A percentile compares a stretch with the other conserved stretches of the same genome.
Conservation (phyloP, 2,329 filamentous ascomycete species). For the Monascus ruber region DNA sequence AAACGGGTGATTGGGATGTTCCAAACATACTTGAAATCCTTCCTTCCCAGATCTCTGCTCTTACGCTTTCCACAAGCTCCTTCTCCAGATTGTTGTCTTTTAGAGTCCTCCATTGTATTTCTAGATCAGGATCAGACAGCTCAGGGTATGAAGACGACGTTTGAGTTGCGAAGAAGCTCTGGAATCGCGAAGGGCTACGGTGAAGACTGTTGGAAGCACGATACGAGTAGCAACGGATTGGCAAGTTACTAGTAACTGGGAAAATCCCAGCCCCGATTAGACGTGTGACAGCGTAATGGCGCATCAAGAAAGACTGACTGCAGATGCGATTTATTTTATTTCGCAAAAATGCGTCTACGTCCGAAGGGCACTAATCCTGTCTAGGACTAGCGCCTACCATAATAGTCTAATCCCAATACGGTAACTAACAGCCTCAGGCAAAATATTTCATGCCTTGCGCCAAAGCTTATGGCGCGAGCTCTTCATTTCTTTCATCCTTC, state of each 20-base stretch:
- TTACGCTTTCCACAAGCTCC: slow-evolving; percentile 38
- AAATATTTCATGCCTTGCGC: too few species aligned
- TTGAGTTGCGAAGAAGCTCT: background rate
- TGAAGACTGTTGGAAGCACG: background rate
- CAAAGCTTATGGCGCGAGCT: background rate
- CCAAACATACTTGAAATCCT: slow-evolving; percentile 49
- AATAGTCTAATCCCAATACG: too few species aligned
- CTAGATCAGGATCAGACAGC: background rate
- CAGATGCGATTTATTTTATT: background rate
- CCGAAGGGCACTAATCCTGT: background rate
- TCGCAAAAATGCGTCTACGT: background rate
- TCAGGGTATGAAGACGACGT: background rate
- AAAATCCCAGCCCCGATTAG: background rate
- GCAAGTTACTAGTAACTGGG: background rate
- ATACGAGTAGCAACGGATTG: background rate
- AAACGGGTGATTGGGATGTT: too few species aligned
- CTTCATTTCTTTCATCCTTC: background rate
- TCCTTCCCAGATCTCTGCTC: slow-evolving; percentile 56
- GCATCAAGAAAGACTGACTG: background rate
- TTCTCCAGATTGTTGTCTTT: slow-evolving; percentile 18
- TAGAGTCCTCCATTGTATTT: slow-evolving; percentile 24
- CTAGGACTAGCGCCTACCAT: background rate
- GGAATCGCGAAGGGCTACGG: background rate
- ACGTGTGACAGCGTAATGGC: background rate
- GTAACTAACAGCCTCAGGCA: too few species aligned